Base-by-base conservation (phyloP, 805 yeast species). In the Saccharomycopsis sp. region DNA sequence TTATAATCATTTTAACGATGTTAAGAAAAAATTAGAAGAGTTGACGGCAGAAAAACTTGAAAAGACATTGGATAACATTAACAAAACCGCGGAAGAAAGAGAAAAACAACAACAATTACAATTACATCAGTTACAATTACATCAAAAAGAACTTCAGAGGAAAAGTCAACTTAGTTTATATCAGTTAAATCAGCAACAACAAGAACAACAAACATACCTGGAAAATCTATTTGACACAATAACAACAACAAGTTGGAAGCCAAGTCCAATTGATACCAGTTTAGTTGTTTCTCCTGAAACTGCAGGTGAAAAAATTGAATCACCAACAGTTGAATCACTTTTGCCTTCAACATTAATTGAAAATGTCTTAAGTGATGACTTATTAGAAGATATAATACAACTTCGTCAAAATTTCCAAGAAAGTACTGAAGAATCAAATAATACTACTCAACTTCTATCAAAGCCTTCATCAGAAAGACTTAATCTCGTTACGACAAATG, bases 341-440 rank as follows among this genome's bases (percentile, higher is more conserved):
- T 26, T 46, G 14, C 50, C 50, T 9, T 19, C 14, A 17, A 42
- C 43, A 16, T 27, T 47, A 16, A 24, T 47, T 29, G 50, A 47
- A 17, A 38, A 33, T 17, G 42, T 21, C 6, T 3, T 41, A 6
- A 39, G 32, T 28, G 44, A 44, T 14, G 28, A 32, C 16, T 35
- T 44, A n/a, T 33, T 44, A 13, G 28, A 41, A 26, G 50, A 42
- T 37, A 40, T 44, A 29, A 17, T 27, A 19, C 38, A 43, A 23
- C 38, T 34, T 16, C 41, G 46, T 4, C 21, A 43, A 24, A 43
- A 17, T 26, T 3, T 43, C 23, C 20, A 24, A 9, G 31, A 24
- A 27, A 20, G 23, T 19, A 17, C 35, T 8, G 19, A 31, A 20
- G 11, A 31, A 8, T n/a, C n/a, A n/a, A n/a, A n/a, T n/a, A n/a